Base-by-base conservation (phyloP, 768 basidiomycete genomes). In the Termitomyces bulborhizus region DNA sequence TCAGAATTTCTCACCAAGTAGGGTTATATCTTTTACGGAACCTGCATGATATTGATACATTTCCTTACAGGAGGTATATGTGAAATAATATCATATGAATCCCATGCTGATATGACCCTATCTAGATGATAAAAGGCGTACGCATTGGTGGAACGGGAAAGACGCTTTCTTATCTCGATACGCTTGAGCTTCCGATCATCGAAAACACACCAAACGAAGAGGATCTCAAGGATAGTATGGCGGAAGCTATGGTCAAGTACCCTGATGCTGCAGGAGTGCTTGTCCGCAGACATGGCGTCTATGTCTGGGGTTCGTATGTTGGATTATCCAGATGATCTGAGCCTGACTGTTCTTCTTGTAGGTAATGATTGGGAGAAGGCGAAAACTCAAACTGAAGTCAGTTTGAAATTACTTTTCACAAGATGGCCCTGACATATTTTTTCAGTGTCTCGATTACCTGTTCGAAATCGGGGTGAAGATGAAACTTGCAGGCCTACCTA, bases 121-220 rank as follows among this genome's bases (percentile, higher is more conserved):
- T 42, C 60, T 60, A 94, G 84, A 94, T 94, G 93, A 95, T 94
- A 67, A 95, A 95, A 68, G 93, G 92, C 24, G 81, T 95, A 43
- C 80, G 90, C 9, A 66, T 84, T 15, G 88, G 81, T 5, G 92
- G 93, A 11, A 84, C 77, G n/a, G 90, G 88, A 1, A 68, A 72
- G n/a, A 80, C 90, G 0, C 66, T 93, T 58, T 86, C 88, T 1
- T 94, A 92, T 69, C 81, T 92, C 51, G 90, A 95, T 69, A 93
- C 89, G 4, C 78, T 94, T 8, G 84, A 82, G 50, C 73, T 95
- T 2, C 93, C 92, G 0, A 93, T 95, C 64, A 95, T 94, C 57
- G 87, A 91, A 61, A 95, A 94, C 64, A 95, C 93, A 1, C 92
- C 92, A 4, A 78, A 89, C 56, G 93, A 95, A 67, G 92, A 93